phyloP scores from a whole-genome alignment of 2,329 filamentous ascomycete species.

The Pseudomassariella vexata region DNA sequence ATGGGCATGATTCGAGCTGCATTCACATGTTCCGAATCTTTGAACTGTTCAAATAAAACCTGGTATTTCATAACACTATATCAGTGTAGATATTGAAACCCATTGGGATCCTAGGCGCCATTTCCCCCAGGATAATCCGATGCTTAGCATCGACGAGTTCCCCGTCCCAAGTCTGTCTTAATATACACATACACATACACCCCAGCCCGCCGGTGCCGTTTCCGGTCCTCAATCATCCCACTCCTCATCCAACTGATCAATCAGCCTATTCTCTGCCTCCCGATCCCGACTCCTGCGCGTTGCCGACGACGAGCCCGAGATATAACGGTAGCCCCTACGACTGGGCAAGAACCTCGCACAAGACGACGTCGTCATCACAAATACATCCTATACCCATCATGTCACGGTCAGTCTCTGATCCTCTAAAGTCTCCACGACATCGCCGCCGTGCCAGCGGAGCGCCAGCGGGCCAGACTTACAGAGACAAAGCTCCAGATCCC shows the following conservation, averaged over 20 bases:
- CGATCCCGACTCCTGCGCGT: conserved; percentile 33
- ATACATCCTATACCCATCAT: conserved; percentile 45
- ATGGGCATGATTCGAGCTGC: too few relatives aligned
- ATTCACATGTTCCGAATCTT: too few relatives aligned
- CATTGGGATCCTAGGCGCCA: too few relatives aligned
- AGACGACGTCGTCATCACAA: conserved; percentile 63
- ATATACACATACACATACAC: too few relatives aligned
- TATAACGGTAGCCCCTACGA: conserved; percentile 60
- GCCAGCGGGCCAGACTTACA: conserved; percentile 58
- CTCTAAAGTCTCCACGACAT: conserved; percentile 16
- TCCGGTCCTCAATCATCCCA: conserved; percentile 83
- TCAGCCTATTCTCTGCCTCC: conserved; percentile 88
- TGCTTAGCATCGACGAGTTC: too few relatives aligned
- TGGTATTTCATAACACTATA: too few relatives aligned
- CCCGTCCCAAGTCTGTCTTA: too few relatives aligned
- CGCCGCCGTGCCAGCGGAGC: too few relatives aligned
- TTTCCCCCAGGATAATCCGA: too few relatives aligned
- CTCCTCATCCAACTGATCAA: conserved; percentile 94
- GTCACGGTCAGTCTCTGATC: conserved; percentile 9
- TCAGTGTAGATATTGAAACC: too few relatives aligned
- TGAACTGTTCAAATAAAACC: too few relatives aligned
- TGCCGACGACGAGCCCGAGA: conserved; percentile 49
- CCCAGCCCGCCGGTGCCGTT: too few relatives aligned
- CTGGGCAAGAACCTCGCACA: conserved; percentile 62
- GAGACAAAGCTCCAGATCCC: conserved; percentile 78